phyloP scores from a whole-genome alignment of 805 yeast genomes.

The Ogataea saltuana region DNA sequence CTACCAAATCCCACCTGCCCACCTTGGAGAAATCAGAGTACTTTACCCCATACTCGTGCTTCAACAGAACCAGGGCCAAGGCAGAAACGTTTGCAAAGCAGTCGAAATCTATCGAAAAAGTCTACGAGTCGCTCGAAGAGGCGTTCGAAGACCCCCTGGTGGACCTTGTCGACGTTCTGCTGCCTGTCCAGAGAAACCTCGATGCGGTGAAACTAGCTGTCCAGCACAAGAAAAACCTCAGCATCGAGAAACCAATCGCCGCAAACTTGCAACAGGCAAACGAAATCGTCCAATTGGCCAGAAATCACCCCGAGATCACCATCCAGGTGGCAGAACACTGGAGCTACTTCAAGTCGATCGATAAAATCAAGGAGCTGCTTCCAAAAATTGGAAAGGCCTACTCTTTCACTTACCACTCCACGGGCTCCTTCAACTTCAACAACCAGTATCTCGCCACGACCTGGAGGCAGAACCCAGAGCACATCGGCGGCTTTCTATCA shows the following conservation, averaged over 20 bases:
- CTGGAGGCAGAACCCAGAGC: conserved; percentile 91
- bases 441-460: conserved; percentile 67
- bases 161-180: conserved; percentile 78
- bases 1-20: conserved; percentile 81
- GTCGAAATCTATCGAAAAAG: conserved; percentile 55
- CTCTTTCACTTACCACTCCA: conserved; percentile 70
- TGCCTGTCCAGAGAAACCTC: conserved; percentile 84
- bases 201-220: conserved; percentile 70
- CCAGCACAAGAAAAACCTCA: conserved; percentile 72
- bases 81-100: conserved; percentile 75
- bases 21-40: conserved; percentile 53
- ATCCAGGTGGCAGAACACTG: conserved; percentile 85
- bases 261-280: conserved; percentile 79
- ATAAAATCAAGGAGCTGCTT: conserved; percentile 54
- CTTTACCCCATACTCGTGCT: conserved; percentile 66
- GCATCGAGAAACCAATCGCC: conserved; percentile 90
- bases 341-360: conserved; percentile 67
- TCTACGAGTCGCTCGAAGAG: conserved; percentile 63
- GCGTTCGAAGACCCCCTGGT: conserved; percentile 65
- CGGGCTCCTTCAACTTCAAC: conserved; percentile 65
- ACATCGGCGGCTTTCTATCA: conserved; percentile 87
- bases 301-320: conserved; percentile 58
- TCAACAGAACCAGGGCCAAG: conserved; percentile 80
- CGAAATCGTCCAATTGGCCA: conserved; percentile 70
- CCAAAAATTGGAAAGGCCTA: conserved; percentile 71